A percentile compares a stretch with the other conserved stretches of the same genome.
These are phyloP conservation scores for Cytospora schulzeri DNA, from an alignment of 2,329 filamentous ascomycete species.

Conservation along the genomic window DNA sequence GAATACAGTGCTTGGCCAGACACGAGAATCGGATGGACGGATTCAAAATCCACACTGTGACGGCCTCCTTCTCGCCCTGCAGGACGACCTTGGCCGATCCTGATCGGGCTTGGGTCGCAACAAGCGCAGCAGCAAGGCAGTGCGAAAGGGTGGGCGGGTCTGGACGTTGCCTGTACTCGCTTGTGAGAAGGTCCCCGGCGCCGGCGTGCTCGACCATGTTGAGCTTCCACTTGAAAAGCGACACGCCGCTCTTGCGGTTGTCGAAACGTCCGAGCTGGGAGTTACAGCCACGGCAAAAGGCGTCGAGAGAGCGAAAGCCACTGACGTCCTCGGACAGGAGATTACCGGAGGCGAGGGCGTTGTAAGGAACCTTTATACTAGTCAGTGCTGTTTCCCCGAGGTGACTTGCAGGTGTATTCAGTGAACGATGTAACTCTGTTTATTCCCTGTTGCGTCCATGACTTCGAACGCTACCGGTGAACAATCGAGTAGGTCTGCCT, in stretches of 20 bases:
- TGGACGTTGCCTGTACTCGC: constrained; percentile 14
- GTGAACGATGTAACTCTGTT: constrained; percentile 21
- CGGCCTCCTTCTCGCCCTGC: constrained; percentile 39
- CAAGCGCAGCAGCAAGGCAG: constrained; percentile 55
- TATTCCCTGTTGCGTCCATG: constrained; percentile 30
- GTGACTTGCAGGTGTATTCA: not conserved
- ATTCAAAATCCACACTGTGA: constrained; percentile 57
- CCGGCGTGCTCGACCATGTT: constrained; percentile 40
- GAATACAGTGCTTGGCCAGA: constrained; percentile 35
- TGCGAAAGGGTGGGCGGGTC: constrained; percentile 46
- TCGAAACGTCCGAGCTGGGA: constrained; percentile 52
- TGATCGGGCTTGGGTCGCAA: constrained; percentile 57
- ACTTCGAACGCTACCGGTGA: constrained; percentile 16
- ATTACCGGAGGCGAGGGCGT: constrained; percentile 3
- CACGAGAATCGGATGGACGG: constrained; percentile 56
- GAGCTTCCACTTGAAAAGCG: constrained; percentile 61
- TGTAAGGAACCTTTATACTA: not conserved
- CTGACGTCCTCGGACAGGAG: constrained; percentile 6
- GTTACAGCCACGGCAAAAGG: constrained; percentile 51
- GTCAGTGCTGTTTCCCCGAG: not conserved
- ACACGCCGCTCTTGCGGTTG: constrained; percentile 47
- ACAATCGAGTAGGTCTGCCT: constrained; percentile 15
- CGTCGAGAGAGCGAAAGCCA: constrained; percentile 34
- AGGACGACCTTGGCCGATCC: constrained; percentile 60
- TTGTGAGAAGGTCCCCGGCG: constrained; percentile 6